These are phyloP conservation scores for Linum usitatissimum DNA, from an alignment of 345 rosid species.

Conservation along the genomic window DNA sequence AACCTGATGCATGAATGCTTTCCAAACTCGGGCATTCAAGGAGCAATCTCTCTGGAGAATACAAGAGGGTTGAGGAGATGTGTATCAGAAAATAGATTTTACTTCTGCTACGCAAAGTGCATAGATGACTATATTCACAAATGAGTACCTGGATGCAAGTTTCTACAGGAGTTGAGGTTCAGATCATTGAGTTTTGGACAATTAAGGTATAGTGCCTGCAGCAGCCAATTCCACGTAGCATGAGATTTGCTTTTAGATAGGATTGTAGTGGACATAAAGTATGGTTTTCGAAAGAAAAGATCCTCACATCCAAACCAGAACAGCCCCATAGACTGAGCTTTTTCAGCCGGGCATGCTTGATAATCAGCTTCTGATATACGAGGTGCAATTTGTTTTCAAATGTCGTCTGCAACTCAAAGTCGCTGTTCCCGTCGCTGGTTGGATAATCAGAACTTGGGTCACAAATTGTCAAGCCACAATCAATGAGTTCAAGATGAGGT, in stretches of 20 bases:
- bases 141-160: slow-evolving; percentile 56
- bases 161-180: slow-evolving; percentile 69
- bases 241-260: slow-evolving; percentile 12
- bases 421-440: slow-evolving; percentile 26
- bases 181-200: slow-evolving; percentile 85
- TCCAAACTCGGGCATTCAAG: slow-evolving; percentile 81
- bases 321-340: slow-evolving; percentile 99
- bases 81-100: background rate
- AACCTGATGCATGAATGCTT: slow-evolving; percentile 71
- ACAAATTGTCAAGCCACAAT: slow-evolving; percentile 90
- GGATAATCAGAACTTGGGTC: slow-evolving; percentile 41
- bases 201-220: slow-evolving; percentile 80
- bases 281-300: slow-evolving; percentile 2
- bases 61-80: background rate
- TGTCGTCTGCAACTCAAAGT: slow-evolving; percentile 31
- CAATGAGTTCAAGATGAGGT: slow-evolving; percentile 93
- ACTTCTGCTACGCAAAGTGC: background rate
- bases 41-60: slow-evolving; percentile 47
- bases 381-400: slow-evolving; percentile 41
- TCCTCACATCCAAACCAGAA: slow-evolving; percentile 85
- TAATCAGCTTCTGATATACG: slow-evolving; percentile 73
- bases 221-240: slow-evolving; percentile 25
- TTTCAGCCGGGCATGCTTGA: slow-evolving; percentile 66
- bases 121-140: background rate
- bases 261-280: background rate